Evolutionary conservation across 352 stramenopile genomes (phyloP).

Genomic region (Pythium scleroteichum): DNA sequence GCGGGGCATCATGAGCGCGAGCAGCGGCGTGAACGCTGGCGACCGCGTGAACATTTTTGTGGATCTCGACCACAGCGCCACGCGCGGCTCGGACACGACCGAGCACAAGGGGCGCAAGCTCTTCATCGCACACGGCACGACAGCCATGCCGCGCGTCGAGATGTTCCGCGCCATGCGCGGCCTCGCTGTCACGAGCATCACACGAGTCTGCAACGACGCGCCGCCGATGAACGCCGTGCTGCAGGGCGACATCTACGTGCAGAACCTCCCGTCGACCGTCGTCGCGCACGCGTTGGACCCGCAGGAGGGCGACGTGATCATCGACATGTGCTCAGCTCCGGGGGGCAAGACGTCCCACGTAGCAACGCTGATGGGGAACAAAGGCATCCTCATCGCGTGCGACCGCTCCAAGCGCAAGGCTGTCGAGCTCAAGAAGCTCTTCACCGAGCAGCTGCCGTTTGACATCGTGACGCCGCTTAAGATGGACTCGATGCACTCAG

Average conservation of each 20-base stretch:
- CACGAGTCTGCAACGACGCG: slow-evolving; percentile 78
- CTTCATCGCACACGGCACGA: slow-evolving; percentile 70
- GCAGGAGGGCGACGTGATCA: slow-evolving; percentile 79
- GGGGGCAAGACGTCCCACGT: slow-evolving; percentile 94
- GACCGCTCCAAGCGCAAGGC: slow-evolving; percentile 92
- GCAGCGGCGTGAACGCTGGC: slow-evolving; percentile 74
- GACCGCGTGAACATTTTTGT: slow-evolving; percentile 87
- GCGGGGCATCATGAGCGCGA: slow-evolving; percentile 89
- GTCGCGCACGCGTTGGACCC: slow-evolving; percentile 90
- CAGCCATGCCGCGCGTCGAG: slow-evolving; percentile 73
- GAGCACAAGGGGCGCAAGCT: slow-evolving; percentile 82
- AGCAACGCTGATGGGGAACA: slow-evolving; percentile 90
- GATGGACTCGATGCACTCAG: slow-evolving; percentile 89
- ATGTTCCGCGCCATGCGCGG: slow-evolving; percentile 74
- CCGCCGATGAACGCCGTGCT: slow-evolving; percentile 90
- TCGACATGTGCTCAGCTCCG: slow-evolving; percentile 94
- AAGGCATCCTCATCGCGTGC: slow-evolving; percentile 82
- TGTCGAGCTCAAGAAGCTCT: slow-evolving; percentile 75
- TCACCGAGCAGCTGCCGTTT: slow-evolving; percentile 56
- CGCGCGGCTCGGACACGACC: slow-evolving; percentile 63
- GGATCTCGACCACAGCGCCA: slow-evolving; percentile 79
- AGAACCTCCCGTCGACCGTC: slow-evolving; percentile 93
- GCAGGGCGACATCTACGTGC: slow-evolving; percentile 83
- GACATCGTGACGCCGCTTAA: slow-evolving; percentile 59
- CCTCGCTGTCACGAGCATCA: slow-evolving; percentile 60